Conservation (phyloP, 2,329 filamentous ascomycete genomes). For the Venturia effusa region DNA sequence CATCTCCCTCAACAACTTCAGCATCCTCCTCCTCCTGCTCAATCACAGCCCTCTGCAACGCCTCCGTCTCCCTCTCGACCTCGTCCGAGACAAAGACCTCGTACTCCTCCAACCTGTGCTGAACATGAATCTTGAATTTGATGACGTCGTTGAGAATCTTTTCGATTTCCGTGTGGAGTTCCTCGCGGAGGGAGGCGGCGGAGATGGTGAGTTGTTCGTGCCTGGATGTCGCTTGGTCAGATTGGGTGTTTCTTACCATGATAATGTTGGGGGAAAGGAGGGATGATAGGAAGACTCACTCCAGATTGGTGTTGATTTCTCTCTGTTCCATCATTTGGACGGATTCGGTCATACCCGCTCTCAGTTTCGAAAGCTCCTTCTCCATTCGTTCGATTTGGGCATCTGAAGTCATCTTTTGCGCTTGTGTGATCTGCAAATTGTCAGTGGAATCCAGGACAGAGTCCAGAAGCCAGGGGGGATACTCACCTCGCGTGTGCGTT, state of each 20-base stretch:
- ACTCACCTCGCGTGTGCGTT: conserved; percentile 71
- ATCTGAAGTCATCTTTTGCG: conserved; percentile 80
- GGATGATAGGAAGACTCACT: conserved; percentile 45
- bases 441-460: conserved; percentile 4
- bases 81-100: conserved; percentile 89
- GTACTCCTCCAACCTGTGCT: conserved; percentile 86
- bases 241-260: too few relatives aligned
- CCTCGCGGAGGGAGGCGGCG: conserved; percentile 77
- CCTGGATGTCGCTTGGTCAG: conserved; percentile 30
- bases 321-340: conserved; percentile 88
- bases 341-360: conserved; percentile 69
- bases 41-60: conserved; percentile 30
- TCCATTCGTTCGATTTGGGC: conserved; percentile 98
- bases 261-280: not conserved
- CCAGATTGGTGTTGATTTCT: conserved; percentile 93
- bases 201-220: conserved; percentile 86
- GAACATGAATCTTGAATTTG: conserved; percentile 96
- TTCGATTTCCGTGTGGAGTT: conserved; percentile 95
- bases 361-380: conserved; percentile 92
- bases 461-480: not conserved
- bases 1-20: not conserved
- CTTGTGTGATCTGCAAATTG: conserved; percentile 48
- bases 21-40: conserved; percentile 19
- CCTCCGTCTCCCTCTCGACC: conserved; percentile 55
- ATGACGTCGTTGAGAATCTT: conserved; percentile 94